phyloP scores from a whole-genome alignment of 768 basidiomycete species.

The Dioszegia aurantiaca region DNA sequence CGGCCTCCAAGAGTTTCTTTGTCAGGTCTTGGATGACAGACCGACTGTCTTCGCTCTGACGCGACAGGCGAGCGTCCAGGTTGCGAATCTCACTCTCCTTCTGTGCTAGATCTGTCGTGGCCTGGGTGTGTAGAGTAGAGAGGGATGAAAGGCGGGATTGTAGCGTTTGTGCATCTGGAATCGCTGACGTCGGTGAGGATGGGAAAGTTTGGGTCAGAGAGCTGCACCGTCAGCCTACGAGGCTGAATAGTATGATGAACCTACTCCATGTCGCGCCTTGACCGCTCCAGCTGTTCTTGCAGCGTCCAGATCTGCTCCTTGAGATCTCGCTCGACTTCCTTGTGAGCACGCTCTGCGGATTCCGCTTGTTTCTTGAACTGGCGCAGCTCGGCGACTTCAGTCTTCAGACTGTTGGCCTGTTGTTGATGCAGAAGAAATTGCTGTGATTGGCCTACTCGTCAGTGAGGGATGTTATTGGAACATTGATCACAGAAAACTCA shows the following conservation, averaged over 20 bases:
- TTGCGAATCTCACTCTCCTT: conserved; percentile 33
- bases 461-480: not conserved
- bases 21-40: conserved; percentile 26
- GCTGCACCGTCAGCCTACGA: conserved; percentile 27
- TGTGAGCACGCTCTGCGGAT: conserved; percentile 27
- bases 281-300: conserved; percentile 43
- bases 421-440: conserved; percentile 29
- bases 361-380: conserved; percentile 43
- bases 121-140: conserved; percentile 33
- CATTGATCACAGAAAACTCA: conserved; percentile 20
- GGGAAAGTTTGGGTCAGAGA: conserved; percentile 46
- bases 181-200: conserved; percentile 15
- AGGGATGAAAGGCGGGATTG: conserved; percentile 41
- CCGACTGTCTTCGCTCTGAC: conserved; percentile 23
- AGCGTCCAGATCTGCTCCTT: conserved; percentile 39
- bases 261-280: conserved; percentile 50
- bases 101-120: conserved; percentile 28
- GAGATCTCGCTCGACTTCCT: conserved; percentile 29
- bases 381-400: conserved; percentile 43
- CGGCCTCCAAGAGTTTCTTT: conserved; percentile 28
- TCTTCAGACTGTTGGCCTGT: conserved; percentile 23
- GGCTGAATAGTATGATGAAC: no score
- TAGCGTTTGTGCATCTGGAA: conserved; percentile 26
- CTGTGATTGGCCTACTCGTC: conserved; percentile 32
- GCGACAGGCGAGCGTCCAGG: conserved; percentile 26